Evolutionary conservation across 345 rosid genomes (phyloP), one percentile per base, ranked within the genome.

Genomic region (Leavenworthia alabamica): DNA sequence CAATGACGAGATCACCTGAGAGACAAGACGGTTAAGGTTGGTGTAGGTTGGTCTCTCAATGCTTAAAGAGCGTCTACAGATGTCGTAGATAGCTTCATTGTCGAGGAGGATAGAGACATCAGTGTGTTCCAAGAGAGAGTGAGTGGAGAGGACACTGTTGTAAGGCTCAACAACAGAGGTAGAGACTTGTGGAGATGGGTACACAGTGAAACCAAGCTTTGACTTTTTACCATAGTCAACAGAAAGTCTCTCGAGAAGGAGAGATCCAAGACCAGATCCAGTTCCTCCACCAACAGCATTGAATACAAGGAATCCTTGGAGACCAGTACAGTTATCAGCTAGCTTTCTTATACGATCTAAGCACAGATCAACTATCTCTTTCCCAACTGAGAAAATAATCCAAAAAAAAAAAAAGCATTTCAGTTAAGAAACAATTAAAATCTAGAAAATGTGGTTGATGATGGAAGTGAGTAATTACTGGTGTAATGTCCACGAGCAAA

Each of bases 401-500:
- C 45, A 33, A 36, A 45, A 45, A 0, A 2, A 6, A 31, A 2
- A n/a, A n/a, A n/a, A n/a, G n/a, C n/a, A n/a, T n/a, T n/a, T 33
- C 20, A 20, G 45, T 46, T 0, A 45, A 8, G 5, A 29, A 3
- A 45, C 23, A 20, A 4, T 1, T 1, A n/a, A 0, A 60, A 15
- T 13, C 3, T 20, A 46, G 9, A 22, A 46, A 47, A n/a, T 1
- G 0, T 32, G 3, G 14, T 7, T 13, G 17, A 3, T 12, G 12
- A 36, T 8, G 8, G 15, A 27, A 10, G 19, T 0, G 23, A 19
- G 56, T 17, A 20, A 10, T 53, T 75, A 84, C 87, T 83, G 70
- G 93, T 86, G 70, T 86, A 86, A 71, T 86, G 93, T 0, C 93
- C 89, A 75, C 93, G 86, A 50, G 93, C 93, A 53, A 86, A 86